Conservation (phyloP, 208 protist species). For the Trypanosoma scelopori region DNA sequence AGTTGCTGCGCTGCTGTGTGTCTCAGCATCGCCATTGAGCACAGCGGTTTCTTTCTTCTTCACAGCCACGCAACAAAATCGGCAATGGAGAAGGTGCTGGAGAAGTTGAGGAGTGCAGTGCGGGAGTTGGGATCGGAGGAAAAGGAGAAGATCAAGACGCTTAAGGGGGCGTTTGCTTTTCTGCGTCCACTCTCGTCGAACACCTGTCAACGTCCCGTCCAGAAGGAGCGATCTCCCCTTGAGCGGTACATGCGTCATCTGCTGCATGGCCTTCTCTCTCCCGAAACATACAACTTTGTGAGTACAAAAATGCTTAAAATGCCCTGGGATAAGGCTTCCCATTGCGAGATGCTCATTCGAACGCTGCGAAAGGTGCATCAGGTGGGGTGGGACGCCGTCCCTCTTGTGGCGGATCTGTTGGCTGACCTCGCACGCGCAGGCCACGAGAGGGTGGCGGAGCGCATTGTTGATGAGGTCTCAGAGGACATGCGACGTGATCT, state of each 20-base stretch:
- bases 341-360: slow-evolving; percentile 7
- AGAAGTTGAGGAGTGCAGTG: slow-evolving; percentile 13
- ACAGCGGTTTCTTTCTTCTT: slow-evolving; percentile 23
- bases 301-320: slow-evolving; percentile 13
- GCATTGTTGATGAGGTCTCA: slow-evolving; percentile 18
- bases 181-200: slow-evolving; percentile 1
- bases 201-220: neutral
- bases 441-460: neutral
- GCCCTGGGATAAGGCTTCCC: slow-evolving; percentile 18
- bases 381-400: slow-evolving; percentile 20
- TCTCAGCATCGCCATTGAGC: slow-evolving; percentile 10
- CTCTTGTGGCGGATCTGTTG: slow-evolving; percentile 16
- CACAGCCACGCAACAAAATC: slow-evolving; percentile 15
- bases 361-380: slow-evolving; percentile 15
- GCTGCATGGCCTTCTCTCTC: slow-evolving; percentile 1
- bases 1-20: neutral
- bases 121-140: neutral
- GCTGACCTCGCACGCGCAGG: slow-evolving; percentile 8
- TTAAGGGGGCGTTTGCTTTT: slow-evolving; percentile 3
- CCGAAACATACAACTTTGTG: slow-evolving; percentile 14
- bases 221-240: slow-evolving; percentile 1
- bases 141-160: neutral
- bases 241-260: slow-evolving; percentile 23
- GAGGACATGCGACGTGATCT: slow-evolving; percentile 33
- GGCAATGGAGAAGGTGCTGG: slow-evolving; percentile 1